Base-by-base conservation (phyloP, 805 yeast genomes). In the Saccharomycopsis schoenii region DNA sequence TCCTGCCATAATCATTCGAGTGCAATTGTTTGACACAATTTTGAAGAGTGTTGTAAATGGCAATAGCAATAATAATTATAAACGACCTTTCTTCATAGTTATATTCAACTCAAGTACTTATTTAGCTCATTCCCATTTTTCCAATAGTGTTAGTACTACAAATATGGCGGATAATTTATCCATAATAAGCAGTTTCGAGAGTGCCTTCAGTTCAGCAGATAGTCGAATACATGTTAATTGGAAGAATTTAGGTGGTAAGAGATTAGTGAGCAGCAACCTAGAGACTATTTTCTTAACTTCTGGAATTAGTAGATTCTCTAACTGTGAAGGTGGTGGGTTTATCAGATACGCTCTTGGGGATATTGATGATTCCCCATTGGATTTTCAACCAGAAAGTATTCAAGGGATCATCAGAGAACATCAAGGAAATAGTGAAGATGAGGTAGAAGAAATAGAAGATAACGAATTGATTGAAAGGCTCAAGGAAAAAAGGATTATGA, bases 271-370 rank as follows among this genome's bases (percentile, higher is more conserved):
- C 86, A 43, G 81, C 81, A 50, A 57, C 21, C 60, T 64, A 34
- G 66, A 64, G 39, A 74, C 86, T 0, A 80, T 83, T 74, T 83
- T 80, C 64, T 74, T 84, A 1, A 67, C 84, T 14, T 77, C 81
- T 60, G 91, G 92, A 2, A 78, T 77, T 24, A 83, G 91, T 0
- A 72, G 92, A 58, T 81, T 80, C 66, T 77, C 85, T 0, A 74
- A 80, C 36, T 77, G 91, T 10, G 68, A 85, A 60, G 96, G 93
- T 0, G 76, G 82, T 8, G 89, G 96, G 96, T 69, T 81, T 0
- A 80, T 85, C 0, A 61, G 66, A 8, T 89, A 87, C 69, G 93
- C 96, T 0, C 83, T 84, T 65, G 83, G 83, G 0, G 73, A 76
- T 0, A 81, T 83, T 6, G 96, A 89, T 70, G 76, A 80, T 2